Conservation (phyloP, 345 rosid genomes). For the Arabidopsis thaliana region TAIR10.1 NC_003075.7:8455501-8456000, state of each 20-base stretch:
- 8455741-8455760: background rate
- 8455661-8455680: background rate
- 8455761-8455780: background rate
- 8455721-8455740: background rate
- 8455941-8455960: background rate
- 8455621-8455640: background rate
- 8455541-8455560: conserved; percentile 24
- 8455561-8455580: conserved; percentile 12
- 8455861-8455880: background rate
- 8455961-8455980: too few relatives aligned
- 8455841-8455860: background rate
- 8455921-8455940: background rate
- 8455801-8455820: background rate
- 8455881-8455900: background rate
- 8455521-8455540: conserved; percentile 21
- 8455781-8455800: background rate
- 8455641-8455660: conserved; percentile 6
- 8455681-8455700: background rate
- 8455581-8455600: conserved; percentile 12
- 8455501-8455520: conserved; percentile 35
- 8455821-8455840: too few relatives aligned
- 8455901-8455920: background rate
- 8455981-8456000: too few relatives aligned
- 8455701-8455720: background rate
- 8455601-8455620: conserved; percentile 3